Evolutionary conservation across 177 flowering plant species (phyloP).

Genomic region (Vitis hybrid): DNA sequence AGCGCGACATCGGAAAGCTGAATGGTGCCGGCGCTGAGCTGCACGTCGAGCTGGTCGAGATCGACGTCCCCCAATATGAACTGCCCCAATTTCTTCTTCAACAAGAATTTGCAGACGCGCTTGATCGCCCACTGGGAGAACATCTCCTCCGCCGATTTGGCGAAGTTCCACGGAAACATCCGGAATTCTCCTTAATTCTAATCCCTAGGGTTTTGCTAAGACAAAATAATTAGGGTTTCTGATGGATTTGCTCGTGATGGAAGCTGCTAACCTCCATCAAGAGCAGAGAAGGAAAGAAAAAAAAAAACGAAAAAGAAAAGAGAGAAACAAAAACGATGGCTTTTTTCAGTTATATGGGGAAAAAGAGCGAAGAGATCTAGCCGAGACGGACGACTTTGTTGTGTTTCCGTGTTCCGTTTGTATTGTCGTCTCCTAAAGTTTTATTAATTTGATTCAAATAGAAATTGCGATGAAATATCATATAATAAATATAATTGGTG

Average conservation of each 20-base stretch:
- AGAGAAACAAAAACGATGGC: neutral
- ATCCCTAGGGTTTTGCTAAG: too few relatives aligned
- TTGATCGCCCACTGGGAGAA: constrained; percentile 77
- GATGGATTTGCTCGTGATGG: constrained; percentile 2
- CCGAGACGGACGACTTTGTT: too few relatives aligned
- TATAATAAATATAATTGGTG: too few relatives aligned
- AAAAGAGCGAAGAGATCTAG: too few relatives aligned
- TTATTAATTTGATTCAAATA: too few relatives aligned
- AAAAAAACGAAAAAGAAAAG: neutral
- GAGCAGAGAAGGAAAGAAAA: neutral
- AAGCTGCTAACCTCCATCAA: constrained; percentile 3
- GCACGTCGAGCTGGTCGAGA: constrained; percentile 86
- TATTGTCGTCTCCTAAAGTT: too few relatives aligned
- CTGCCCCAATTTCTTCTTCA: constrained; percentile 90
- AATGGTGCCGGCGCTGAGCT: constrained; percentile 73
- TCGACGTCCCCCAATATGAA: constrained; percentile 85
- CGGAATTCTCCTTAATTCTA: neutral
- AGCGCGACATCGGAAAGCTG: constrained; percentile 88
- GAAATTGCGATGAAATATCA: too few relatives aligned
- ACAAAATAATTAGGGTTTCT: constrained; percentile 8
- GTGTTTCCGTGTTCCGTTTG: too few relatives aligned
- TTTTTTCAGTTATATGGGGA: too few relatives aligned
- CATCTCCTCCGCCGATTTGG: constrained; percentile 76
- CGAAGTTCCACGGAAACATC: constrained; percentile 66
- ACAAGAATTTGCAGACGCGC: constrained; percentile 62